phyloP scores from a whole-genome alignment of 192 early-diverging fungal species.

The Haplosporangium gracile region DNA sequence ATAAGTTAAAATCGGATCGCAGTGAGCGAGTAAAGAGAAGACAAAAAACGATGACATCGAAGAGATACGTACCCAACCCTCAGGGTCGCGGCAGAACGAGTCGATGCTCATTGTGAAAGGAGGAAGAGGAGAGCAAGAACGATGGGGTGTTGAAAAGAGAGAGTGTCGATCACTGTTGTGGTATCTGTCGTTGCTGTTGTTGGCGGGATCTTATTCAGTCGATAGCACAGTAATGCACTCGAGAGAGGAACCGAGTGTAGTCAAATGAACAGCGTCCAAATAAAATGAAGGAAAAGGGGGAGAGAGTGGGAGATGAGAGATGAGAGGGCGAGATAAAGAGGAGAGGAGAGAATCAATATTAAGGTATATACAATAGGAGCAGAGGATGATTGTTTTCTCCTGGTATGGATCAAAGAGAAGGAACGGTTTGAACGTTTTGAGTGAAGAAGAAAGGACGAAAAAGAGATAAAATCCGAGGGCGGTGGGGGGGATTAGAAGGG shows the following conservation, averaged over 20 bases:
- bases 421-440: neutral
- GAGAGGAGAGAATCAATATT: neutral
- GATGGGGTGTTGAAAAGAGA: neutral
- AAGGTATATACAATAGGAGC: neutral
- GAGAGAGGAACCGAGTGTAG: neutral
- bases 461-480: too few relatives aligned
- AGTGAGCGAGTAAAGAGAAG: neutral
- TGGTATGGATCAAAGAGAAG: neutral
- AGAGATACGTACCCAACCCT: slow-evolving; percentile 13
- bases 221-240: neutral
- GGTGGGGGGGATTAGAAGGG: too few relatives aligned
- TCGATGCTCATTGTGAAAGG: slow-evolving; percentile 7
- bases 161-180: neutral
- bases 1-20: neutral
- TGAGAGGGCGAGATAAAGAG: too few relatives aligned
- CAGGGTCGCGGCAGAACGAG: slow-evolving; percentile 8
- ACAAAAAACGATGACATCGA: neutral
- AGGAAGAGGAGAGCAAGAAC: neutral
- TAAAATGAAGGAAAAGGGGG: too few relatives aligned
- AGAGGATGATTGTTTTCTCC: neutral
- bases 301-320: too few relatives aligned
- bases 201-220: too few relatives aligned
- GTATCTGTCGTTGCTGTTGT: too few relatives aligned
- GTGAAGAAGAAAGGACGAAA: neutral
- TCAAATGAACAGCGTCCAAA: neutral